Conservation (phyloP, 192 early-diverging fungal genomes). For the Diversispora epigaea region DNA sequence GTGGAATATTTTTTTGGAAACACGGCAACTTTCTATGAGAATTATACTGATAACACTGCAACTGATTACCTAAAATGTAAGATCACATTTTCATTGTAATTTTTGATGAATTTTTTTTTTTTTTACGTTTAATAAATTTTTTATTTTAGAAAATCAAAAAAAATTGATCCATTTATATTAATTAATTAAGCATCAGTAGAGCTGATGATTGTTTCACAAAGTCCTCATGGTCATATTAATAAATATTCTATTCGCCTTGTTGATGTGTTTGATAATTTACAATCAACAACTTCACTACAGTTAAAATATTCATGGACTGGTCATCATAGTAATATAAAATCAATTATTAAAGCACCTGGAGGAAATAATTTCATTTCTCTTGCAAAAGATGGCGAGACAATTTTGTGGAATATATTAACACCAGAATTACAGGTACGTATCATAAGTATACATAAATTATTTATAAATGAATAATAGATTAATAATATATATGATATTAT, state of each 20-base stretch:
- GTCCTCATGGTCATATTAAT: constrained; percentile 59
- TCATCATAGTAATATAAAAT: constrained; percentile 52
- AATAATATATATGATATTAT: too few relatives aligned
- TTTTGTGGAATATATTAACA: constrained; percentile 52
- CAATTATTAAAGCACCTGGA: constrained; percentile 46
- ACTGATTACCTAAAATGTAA: constrained; percentile 9
- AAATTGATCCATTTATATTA: not conserved
- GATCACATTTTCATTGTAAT: not conserved
- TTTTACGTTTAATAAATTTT: too few relatives aligned
- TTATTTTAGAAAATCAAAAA: not conserved
- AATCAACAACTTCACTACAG: constrained; percentile 55
- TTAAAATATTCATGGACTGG: constrained; percentile 68
- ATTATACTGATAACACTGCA: constrained; percentile 38
- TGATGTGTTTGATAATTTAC: constrained; percentile 70
- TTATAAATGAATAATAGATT: not conserved
- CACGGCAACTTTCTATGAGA: constrained; percentile 50
- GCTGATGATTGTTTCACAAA: constrained; percentile 60
- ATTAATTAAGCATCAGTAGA: constrained; percentile 44
- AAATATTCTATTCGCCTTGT: constrained; percentile 73
- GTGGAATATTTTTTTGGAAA: constrained; percentile 57
- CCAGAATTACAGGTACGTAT: constrained; percentile 46
- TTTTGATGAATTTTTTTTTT: not conserved
- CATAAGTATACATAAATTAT: not conserved
- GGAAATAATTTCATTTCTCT: constrained; percentile 49
- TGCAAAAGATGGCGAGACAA: constrained; percentile 51